Percentiles rank a stretch among this genome's conserved stretches.
Conservation (phyloP, 176 grass and related monocot species). For the Cenchrus fungigraminus region DNA sequence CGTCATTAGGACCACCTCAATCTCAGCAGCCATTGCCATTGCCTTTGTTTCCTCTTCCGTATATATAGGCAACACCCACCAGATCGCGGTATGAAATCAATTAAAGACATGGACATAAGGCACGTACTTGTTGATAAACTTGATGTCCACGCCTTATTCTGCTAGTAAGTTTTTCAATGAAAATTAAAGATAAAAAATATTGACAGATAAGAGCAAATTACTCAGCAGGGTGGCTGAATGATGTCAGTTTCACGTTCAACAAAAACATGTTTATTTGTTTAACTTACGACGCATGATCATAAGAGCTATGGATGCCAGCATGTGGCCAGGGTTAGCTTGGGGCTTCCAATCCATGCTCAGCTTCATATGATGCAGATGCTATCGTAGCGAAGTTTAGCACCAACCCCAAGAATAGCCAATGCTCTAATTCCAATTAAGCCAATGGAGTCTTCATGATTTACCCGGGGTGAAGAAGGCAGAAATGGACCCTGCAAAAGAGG, state of each 20-base stretch:
- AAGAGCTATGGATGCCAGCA: conserved; percentile 77
- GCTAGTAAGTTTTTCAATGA: conserved; percentile 18
- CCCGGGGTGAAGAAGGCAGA: conserved; percentile 38
- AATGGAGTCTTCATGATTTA: conserved; percentile 50
- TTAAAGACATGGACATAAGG: conserved; percentile 82
- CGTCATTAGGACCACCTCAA: conserved; percentile 98
- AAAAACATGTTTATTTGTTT: neutral
- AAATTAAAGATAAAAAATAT: neutral
- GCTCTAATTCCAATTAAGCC: conserved; percentile 50
- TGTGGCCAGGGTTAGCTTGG: conserved; percentile 79
- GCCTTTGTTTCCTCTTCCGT: conserved; percentile 92
- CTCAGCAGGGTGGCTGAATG: neutral
- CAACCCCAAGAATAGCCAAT: conserved; percentile 57
- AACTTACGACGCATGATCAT: conserved; percentile 79
- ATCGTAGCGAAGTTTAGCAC: conserved; percentile 63
- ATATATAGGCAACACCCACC: conserved; percentile 81
- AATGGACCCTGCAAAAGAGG: conserved; percentile 35
- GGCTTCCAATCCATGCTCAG: conserved; percentile 62
- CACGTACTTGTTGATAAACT: conserved; percentile 98
- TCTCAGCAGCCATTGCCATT: conserved; percentile 90
- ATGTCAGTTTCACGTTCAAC: neutral
- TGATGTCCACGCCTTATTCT: conserved; percentile 96
- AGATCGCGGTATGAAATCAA: conserved; percentile 94
- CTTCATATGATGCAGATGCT: conserved; percentile 66
- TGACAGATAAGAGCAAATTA: neutral